These are phyloP conservation scores for Citrus cavaleriei DNA, from an alignment of 345 rosid genomes.

Conservation along the genomic window DNA sequence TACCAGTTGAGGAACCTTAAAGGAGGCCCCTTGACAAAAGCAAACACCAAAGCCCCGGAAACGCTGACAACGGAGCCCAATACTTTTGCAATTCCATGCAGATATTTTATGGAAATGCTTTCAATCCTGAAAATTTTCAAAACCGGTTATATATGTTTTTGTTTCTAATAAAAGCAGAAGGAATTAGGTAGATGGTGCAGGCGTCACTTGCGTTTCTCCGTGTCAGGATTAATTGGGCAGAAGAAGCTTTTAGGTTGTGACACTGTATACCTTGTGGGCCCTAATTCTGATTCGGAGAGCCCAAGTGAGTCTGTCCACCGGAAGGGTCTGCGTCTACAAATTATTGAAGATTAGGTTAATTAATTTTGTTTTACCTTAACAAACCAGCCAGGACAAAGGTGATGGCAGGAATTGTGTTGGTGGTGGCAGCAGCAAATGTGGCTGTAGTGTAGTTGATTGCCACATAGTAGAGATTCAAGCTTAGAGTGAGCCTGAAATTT, in stretches of 20 bases:
- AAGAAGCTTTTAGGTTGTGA: not conserved
- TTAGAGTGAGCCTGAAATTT: slow-evolving; percentile 53
- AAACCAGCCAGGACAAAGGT: slow-evolving; percentile 62
- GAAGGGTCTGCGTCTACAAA: too few relatives aligned
- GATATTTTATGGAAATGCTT: slow-evolving; percentile 20
- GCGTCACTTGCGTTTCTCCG: not conserved
- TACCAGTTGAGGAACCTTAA: slow-evolving; percentile 33
- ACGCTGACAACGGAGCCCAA: slow-evolving; percentile 56
- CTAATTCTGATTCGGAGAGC: not conserved
- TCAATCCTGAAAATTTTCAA: slow-evolving; percentile 38
- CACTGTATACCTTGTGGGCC: not conserved
- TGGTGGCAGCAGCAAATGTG: slow-evolving; percentile 82
- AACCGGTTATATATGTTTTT: too few relatives aligned
- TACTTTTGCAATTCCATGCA: slow-evolving; percentile 63
- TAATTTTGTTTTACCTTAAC: slow-evolving; percentile 12
- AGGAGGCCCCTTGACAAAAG: slow-evolving; percentile 75
- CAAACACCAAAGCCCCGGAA: slow-evolving; percentile 74
- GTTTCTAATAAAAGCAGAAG: too few relatives aligned
- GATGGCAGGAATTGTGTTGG: slow-evolving; percentile 74
- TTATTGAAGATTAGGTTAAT: not conserved
- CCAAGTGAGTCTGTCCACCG: too few relatives aligned
- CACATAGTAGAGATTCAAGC: slow-evolving; percentile 61
- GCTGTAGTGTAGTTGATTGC: slow-evolving; percentile 75
- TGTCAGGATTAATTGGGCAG: not conserved
- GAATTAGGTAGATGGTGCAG: not conserved